phyloP scores from a whole-genome alignment of 2,329 filamentous ascomycete species.

The Colletotrichum theobromicola region DNA sequence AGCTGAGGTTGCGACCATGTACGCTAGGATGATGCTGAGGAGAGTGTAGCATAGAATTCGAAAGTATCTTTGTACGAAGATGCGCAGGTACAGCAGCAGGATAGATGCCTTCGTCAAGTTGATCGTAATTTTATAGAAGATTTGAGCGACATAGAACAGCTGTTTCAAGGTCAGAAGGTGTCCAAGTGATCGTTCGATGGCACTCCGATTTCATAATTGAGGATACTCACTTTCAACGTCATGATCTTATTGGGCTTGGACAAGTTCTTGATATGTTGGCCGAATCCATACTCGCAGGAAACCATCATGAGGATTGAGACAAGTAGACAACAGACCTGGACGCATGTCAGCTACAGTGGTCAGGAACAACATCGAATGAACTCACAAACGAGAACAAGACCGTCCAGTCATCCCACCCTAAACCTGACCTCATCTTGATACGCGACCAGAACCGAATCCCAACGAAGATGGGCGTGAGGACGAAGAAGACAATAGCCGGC shows the following conservation, averaged over 20 bases:
- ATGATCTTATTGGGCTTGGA: slow-evolving; percentile 35
- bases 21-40: slow-evolving; percentile 47
- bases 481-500: slow-evolving; percentile 48
- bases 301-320: slow-evolving; percentile 45
- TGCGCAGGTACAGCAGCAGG: slow-evolving; percentile 57
- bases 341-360: background rate
- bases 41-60: slow-evolving; percentile 45
- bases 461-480: slow-evolving; percentile 45
- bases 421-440: slow-evolving; percentile 36
- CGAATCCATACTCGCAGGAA: slow-evolving; percentile 46
- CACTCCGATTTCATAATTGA: background rate
- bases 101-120: slow-evolving; percentile 59
- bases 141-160: slow-evolving; percentile 57
- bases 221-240: slow-evolving; percentile 37
- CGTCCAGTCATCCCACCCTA: slow-evolving; percentile 48
- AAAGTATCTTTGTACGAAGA: slow-evolving; percentile 55
- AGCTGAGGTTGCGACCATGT: slow-evolving; percentile 47
- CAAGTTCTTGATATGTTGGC: slow-evolving; percentile 42
- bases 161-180: slow-evolving; percentile 24
- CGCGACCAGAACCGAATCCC: slow-evolving; percentile 44
- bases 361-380: accelerated
- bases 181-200: accelerated
- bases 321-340: slow-evolving; percentile 37
- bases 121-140: slow-evolving; percentile 59
- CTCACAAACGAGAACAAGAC: slow-evolving; percentile 47